Conservation (phyloP, 345 rosid genomes). For the Gossypium longicalyx region DNA sequence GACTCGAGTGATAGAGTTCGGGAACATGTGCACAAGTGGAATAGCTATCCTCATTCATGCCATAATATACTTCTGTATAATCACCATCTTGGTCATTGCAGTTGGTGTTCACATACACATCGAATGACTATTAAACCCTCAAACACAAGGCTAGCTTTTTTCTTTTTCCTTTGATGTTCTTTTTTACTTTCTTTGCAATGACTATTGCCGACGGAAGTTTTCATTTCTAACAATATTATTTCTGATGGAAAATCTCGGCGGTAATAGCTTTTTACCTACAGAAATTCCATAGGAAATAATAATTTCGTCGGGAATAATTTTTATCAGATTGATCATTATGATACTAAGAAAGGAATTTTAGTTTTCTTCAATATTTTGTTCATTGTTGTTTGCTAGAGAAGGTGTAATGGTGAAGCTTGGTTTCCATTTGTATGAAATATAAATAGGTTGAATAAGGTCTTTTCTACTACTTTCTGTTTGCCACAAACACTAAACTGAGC, state of each 20-base stretch:
- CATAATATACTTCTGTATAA: constrained; percentile 67
- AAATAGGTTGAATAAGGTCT: no score
- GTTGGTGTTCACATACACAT: constrained; percentile 50
- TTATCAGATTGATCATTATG: no score
- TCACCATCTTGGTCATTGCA: constrained; percentile 77
- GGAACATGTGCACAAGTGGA: constrained; percentile 92
- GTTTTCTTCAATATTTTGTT: no score
- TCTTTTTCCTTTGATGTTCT: neutral
- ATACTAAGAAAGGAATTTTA: no score
- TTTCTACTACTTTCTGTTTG: no score
- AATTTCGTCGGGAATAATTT: neutral
- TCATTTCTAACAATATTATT: neutral
- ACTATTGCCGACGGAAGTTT: neutral
- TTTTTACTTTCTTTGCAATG: neutral
- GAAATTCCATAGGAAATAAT: no score
- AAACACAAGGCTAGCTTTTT: neutral
- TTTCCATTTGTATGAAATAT: no score
- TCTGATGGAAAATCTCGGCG: neutral
- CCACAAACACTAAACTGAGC: no score
- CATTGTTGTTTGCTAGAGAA: no score
- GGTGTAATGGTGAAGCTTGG: no score
- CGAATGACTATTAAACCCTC: neutral
- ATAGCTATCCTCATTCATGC: constrained; percentile 85
- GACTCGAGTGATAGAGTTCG: constrained; percentile 72
- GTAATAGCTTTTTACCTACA: no score